Conservation (phyloP, 1,139 yeast species). For the Chernovozyma sophiae-reginae region DNA sequence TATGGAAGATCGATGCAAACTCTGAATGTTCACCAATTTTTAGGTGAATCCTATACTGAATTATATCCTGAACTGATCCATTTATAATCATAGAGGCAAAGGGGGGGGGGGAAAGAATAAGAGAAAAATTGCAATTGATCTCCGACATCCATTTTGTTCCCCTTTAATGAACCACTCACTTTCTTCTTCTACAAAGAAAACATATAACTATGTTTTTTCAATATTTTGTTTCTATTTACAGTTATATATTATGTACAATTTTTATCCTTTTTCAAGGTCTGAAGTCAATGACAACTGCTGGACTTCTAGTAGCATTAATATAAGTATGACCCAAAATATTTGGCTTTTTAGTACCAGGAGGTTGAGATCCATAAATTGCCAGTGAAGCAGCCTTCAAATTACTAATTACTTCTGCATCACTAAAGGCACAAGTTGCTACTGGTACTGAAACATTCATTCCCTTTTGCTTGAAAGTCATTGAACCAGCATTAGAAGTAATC, state of each 20-base stretch:
- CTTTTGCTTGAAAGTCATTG: slow-evolving; percentile 70
- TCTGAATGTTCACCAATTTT: slow-evolving; percentile 65
- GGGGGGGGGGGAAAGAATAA: no score
- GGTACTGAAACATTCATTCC: slow-evolving; percentile 59
- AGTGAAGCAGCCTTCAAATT: slow-evolving; percentile 70
- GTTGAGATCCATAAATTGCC: slow-evolving; percentile 58
- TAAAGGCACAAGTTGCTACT: slow-evolving; percentile 74
- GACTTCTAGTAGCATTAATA: slow-evolving; percentile 73
- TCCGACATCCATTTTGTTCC: no score
- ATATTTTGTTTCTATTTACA: slow-evolving; percentile 4
- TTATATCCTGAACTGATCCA: slow-evolving; percentile 27
- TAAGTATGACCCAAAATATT: slow-evolving; percentile 68
- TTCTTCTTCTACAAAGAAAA: no score
- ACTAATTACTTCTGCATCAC: slow-evolving; percentile 69
- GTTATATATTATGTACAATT: slow-evolving; percentile 3
- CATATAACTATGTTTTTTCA: not conserved
- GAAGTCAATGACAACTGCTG: slow-evolving; percentile 68
- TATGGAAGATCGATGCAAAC: slow-evolving; percentile 84
- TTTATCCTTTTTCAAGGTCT: no score
- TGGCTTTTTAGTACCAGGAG: slow-evolving; percentile 60
- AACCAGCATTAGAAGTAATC: slow-evolving; percentile 57
- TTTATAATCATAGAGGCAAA: no score
- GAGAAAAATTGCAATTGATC: no score
- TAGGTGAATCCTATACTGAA: slow-evolving; percentile 60
- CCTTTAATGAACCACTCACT: no score